Conservation (phyloP, 345 rosid genomes). For the Populus alba region DNA sequence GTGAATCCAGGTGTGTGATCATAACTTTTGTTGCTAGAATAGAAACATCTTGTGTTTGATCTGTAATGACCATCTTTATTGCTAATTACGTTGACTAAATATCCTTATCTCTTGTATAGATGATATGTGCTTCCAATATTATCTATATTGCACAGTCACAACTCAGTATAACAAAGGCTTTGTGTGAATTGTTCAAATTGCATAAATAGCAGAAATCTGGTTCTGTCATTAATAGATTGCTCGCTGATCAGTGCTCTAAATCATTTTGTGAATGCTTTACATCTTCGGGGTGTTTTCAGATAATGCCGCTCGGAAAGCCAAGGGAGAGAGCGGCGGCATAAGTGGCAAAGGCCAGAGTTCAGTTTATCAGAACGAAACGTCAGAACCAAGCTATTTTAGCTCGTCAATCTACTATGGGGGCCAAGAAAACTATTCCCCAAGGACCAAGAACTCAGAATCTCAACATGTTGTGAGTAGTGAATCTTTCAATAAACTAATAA, state of each 20-base stretch:
- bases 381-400: constrained; percentile 67
- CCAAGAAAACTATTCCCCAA: constrained; percentile 76
- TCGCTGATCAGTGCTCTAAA: neutral
- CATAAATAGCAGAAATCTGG: neutral
- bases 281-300: constrained; percentile 1
- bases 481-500: neutral
- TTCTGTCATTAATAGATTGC: neutral
- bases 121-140: neutral
- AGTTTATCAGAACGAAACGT: constrained; percentile 50
- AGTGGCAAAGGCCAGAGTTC: constrained; percentile 35
- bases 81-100: neutral
- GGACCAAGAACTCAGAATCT: constrained; percentile 39
- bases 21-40: neutral
- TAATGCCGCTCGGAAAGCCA: constrained; percentile 4
- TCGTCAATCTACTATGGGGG: constrained; percentile 97
- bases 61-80: neutral
- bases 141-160: neutral
- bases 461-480: constrained; percentile 32
- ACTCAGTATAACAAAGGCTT: neutral
- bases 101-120: neutral
- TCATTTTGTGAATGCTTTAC: neutral
- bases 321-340: constrained; percentile 26
- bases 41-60: neutral
- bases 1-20: constrained; percentile 42
- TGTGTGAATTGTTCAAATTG: neutral